Conservation (phyloP, 805 yeast species). For the Kluyveromyces lactis region DNA sequence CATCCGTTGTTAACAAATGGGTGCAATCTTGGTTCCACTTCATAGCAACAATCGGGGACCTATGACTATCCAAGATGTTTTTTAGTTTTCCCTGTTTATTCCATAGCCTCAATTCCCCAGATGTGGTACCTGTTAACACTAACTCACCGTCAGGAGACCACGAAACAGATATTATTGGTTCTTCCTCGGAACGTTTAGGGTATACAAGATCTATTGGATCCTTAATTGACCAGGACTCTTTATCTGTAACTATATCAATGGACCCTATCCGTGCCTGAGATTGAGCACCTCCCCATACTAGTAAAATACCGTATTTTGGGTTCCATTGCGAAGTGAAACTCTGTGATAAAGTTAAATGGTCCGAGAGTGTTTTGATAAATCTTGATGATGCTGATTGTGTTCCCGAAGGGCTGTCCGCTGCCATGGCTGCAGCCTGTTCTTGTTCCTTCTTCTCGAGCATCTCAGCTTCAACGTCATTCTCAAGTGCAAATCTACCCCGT, state of each 20-base stretch:
- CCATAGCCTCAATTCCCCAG: slow-evolving; percentile 80
- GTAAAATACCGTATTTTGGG: slow-evolving; percentile 36
- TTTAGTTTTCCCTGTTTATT: slow-evolving; percentile 56
- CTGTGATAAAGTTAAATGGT: slow-evolving; percentile 33
- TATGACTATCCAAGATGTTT: slow-evolving; percentile 46
- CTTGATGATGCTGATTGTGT: slow-evolving; percentile 11
- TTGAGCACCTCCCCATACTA: slow-evolving; percentile 49
- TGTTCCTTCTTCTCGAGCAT: slow-evolving; percentile 4
- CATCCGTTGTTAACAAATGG: slow-evolving; percentile 53
- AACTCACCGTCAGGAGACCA: slow-evolving; percentile 66
- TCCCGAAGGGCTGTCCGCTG: slow-evolving; percentile 3
- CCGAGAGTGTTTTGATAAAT: slow-evolving; percentile 32
- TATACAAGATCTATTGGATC: slow-evolving; percentile 25
- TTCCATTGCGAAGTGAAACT: slow-evolving; percentile 49
- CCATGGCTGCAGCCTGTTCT: slow-evolving; percentile 6
- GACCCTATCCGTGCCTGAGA: slow-evolving; percentile 40
- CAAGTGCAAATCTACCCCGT: slow-evolving; percentile 28
- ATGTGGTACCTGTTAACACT: slow-evolving; percentile 54
- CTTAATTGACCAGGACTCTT: slow-evolving; percentile 9
- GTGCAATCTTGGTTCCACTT: slow-evolving; percentile 55
- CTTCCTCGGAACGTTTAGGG: slow-evolving; percentile 19
- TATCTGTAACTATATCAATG: slow-evolving; percentile 17
- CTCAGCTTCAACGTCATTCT: slow-evolving; percentile 12
- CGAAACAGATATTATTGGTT: slow-evolving; percentile 31
- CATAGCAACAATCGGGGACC: slow-evolving; percentile 45